Percentiles rank a stretch among this genome's conserved stretches.
These are phyloP conservation scores for Angomonas ambiguus DNA, from an alignment of 208 protist species.

Conservation along the genomic window DNA sequence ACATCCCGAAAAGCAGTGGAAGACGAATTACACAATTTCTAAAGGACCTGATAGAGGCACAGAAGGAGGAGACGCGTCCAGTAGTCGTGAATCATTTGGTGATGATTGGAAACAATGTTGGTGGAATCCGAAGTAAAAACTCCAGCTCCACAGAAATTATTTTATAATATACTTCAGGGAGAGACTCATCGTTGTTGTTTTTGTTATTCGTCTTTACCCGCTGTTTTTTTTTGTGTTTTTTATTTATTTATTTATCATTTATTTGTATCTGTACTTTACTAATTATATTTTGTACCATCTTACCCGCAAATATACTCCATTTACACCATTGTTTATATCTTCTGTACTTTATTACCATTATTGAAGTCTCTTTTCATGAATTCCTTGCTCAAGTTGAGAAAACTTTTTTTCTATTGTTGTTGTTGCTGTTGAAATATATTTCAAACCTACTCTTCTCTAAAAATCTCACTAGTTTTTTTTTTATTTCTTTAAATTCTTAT, in stretches of 20 bases:
- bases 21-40: slow-evolving; percentile 50
- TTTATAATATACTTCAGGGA: slow-evolving; percentile 18
- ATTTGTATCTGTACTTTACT: slow-evolving; percentile 7
- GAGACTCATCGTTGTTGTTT: background rate
- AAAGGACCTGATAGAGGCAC: slow-evolving; percentile 20
- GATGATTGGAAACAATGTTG: slow-evolving; percentile 44
- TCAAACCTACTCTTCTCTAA: background rate
- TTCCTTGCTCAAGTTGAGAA: no score
- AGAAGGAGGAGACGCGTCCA: slow-evolving; percentile 20
- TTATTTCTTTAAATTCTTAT: background rate
- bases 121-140: background rate
- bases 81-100: slow-evolving; percentile 47
- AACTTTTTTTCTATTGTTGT: no score
- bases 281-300: no score
- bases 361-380: no score
- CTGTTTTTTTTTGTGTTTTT: background rate
- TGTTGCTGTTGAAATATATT: no score
- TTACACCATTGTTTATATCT: background rate
- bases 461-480: background rate
- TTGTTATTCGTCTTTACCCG: slow-evolving; percentile 6
- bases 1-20: slow-evolving; percentile 28
- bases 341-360: background rate
- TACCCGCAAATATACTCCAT: no score
- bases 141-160: background rate
- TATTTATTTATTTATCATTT: background rate